phyloP scores from a whole-genome alignment of 169 alveolate species.

The Cyclospora cayetanensis region DNA sequence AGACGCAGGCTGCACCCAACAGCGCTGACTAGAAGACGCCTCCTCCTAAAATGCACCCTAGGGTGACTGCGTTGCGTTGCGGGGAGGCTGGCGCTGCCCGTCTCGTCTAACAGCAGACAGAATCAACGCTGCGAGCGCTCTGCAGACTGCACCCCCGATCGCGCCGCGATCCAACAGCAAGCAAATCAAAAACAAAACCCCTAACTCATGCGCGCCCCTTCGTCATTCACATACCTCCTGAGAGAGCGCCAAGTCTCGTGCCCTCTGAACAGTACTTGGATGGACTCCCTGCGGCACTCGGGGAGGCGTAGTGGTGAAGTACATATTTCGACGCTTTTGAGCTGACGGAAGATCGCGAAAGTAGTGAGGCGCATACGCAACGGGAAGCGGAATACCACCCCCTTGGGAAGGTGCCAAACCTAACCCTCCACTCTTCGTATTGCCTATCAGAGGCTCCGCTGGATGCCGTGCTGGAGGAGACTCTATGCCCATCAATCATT shows the following conservation, averaged over 20 bases:
- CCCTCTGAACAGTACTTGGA: constrained; percentile 41
- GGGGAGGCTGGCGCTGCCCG: too few relatives aligned
- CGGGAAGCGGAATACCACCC: constrained; percentile 61
- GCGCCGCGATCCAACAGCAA: too few relatives aligned
- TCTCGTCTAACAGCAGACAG: too few relatives aligned
- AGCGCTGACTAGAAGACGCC: too few relatives aligned
- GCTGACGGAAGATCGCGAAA: constrained; percentile 55
- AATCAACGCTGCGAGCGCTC: too few relatives aligned
- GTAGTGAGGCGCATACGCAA: constrained; percentile 54
- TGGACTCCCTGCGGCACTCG: neutral
- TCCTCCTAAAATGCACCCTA: too few relatives aligned
- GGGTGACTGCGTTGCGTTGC: too few relatives aligned
- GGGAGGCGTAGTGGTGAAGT: constrained; percentile 57
- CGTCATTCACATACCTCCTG: constrained; percentile 33
- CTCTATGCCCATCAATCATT: neutral
- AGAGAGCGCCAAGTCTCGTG: constrained; percentile 45
- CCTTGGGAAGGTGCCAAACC: constrained; percentile 64
- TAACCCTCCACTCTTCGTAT: neutral
- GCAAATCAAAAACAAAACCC: too few relatives aligned
- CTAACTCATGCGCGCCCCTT: too few relatives aligned
- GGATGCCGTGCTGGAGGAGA: neutral
- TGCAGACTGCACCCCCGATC: too few relatives aligned
- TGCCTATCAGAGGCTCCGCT: neutral
- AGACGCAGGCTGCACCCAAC: too few relatives aligned
- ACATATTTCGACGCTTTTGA: constrained; percentile 54